Evolutionary conservation across 2,329 filamentous ascomycete species (phyloP).

Genomic region (Sordariomycetes sp.): DNA sequence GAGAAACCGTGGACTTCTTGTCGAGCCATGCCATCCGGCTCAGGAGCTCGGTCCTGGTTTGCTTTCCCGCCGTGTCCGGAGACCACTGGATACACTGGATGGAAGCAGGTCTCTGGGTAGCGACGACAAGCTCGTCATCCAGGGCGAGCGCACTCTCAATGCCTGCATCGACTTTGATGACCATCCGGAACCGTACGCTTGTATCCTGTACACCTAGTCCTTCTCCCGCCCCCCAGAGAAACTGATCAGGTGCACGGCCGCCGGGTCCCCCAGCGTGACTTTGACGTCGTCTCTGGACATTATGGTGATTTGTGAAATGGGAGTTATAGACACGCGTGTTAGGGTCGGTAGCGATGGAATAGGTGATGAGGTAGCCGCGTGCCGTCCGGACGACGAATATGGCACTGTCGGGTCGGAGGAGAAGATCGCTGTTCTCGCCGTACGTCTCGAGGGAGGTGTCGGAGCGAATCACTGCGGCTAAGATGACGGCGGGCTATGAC

Average conservation of each 20-base stretch:
- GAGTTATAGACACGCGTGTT: slow-evolving; percentile 76
- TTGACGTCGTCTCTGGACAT: slow-evolving; percentile 47
- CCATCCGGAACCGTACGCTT: slow-evolving; percentile 87
- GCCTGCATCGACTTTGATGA: slow-evolving; percentile 94
- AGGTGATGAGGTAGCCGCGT: slow-evolving; percentile 82
- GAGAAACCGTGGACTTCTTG: slow-evolving; percentile 60
- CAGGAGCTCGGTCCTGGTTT: slow-evolving; percentile 83
- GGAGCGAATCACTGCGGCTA: slow-evolving; percentile 77
- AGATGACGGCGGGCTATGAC: slow-evolving; percentile 67
- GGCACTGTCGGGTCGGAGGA: slow-evolving; percentile 81
- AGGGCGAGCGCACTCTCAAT: slow-evolving; percentile 79
- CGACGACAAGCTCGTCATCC: slow-evolving; percentile 85
- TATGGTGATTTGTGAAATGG: slow-evolving; percentile 56
- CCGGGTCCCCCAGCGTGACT: slow-evolving; percentile 45
- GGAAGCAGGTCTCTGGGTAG: slow-evolving; percentile 83
- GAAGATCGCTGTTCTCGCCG: slow-evolving; percentile 69
- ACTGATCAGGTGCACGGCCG: slow-evolving; percentile 42
- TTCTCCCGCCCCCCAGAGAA: slow-evolving; percentile 67
- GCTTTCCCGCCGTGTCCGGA: slow-evolving; percentile 65
- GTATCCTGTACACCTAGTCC: slow-evolving; percentile 72
- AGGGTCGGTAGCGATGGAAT: slow-evolving; percentile 76
- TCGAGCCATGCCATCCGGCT: slow-evolving; percentile 78
- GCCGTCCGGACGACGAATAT: slow-evolving; percentile 85
- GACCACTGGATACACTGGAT: slow-evolving; percentile 95
- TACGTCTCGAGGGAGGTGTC: slow-evolving; percentile 67